These are phyloP conservation scores for Furculomyces boomerangus DNA, from an alignment of 371 early-diverging fungal genomes.

Conservation along the genomic window DNA sequence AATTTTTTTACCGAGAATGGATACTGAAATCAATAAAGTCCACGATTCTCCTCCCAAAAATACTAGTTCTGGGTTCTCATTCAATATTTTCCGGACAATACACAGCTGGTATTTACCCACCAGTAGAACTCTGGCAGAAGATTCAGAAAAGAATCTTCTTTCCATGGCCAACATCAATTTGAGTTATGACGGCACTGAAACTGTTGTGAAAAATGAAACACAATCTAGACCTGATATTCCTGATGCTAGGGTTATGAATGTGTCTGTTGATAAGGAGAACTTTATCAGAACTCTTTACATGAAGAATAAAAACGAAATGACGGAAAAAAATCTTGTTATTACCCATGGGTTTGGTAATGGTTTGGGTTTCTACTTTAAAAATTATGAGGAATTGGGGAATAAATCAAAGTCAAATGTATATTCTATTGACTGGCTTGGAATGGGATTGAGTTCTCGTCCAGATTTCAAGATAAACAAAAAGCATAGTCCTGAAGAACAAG, in stretches of 20 bases:
- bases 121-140: too few relatives aligned
- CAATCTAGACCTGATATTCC: too few relatives aligned
- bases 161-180: too few relatives aligned
- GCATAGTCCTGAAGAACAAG: background rate
- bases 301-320: background rate
- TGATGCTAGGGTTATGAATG: background rate
- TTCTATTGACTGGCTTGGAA: conserved; percentile 79
- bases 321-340: conserved; percentile 39
- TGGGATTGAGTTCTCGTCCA: conserved; percentile 67
- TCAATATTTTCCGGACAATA: too few relatives aligned
- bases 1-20: too few relatives aligned
- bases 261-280: background rate
- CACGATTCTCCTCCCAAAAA: too few relatives aligned
- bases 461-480: conserved; percentile 30
- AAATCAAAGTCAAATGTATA: conserved; percentile 49
- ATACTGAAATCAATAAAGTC: too few relatives aligned
- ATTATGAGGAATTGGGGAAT: conserved; percentile 46
- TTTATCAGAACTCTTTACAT: background rate
- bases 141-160: too few relatives aligned
- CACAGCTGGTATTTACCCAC: too few relatives aligned
- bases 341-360: conserved; percentile 88
- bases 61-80: too few relatives aligned
- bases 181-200: too few relatives aligned
- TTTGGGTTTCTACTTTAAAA: conserved; percentile 75
- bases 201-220: too few relatives aligned